These are phyloP conservation scores for Tolypocladium capitatum DNA, from an alignment of 2,329 filamentous ascomycete genomes.

Conservation along the genomic window DNA sequence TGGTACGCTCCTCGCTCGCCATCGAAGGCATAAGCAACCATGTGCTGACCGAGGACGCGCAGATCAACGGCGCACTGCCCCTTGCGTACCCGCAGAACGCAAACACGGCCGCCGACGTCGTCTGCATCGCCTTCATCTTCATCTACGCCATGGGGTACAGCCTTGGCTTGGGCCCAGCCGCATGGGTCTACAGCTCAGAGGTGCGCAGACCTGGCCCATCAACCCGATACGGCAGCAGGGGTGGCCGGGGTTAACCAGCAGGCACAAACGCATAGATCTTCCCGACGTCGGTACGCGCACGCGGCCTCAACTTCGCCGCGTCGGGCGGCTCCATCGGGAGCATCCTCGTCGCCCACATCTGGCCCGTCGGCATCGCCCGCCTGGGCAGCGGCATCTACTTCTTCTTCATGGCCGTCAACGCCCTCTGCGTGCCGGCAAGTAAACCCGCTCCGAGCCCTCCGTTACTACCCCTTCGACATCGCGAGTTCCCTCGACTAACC, in stretches of 20 bases:
- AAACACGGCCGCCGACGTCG: slow-evolving; percentile 32
- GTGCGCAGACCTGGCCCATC: too few species aligned
- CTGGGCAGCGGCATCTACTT: slow-evolving; percentile 42
- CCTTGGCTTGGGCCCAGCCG: slow-evolving; percentile 41
- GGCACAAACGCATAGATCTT: slow-evolving; percentile 28
- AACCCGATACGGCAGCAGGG: not conserved
- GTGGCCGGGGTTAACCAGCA: too few species aligned
- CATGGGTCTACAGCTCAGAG: slow-evolving; percentile 48
- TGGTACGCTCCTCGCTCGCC: slow-evolving; percentile 23
- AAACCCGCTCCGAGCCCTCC: too few species aligned
- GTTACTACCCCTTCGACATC: too few species aligned
- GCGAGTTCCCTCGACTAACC: not conserved
- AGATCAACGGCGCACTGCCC: slow-evolving; percentile 42
- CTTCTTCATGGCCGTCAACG: slow-evolving; percentile 33
- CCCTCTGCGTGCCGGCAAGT: slow-evolving; percentile 5
- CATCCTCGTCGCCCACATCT: slow-evolving; percentile 39
- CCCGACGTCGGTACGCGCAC: slow-evolving; percentile 41
- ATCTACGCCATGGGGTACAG: slow-evolving; percentile 45
- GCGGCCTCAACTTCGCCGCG: slow-evolving; percentile 41
- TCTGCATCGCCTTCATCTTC: slow-evolving; percentile 43
- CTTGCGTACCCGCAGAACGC: slow-evolving; percentile 35
- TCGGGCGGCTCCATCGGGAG: slow-evolving; percentile 42
- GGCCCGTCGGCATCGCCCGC: slow-evolving; percentile 38
- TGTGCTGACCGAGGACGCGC: not conserved
- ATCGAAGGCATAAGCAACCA: not conserved